A percentile compares a stretch with the other conserved stretches of the same genome.
These are phyloP conservation scores for Cladophialophora bantiana DNA, from an alignment of 2,329 filamentous ascomycete genomes.

Conservation along the genomic window DNA sequence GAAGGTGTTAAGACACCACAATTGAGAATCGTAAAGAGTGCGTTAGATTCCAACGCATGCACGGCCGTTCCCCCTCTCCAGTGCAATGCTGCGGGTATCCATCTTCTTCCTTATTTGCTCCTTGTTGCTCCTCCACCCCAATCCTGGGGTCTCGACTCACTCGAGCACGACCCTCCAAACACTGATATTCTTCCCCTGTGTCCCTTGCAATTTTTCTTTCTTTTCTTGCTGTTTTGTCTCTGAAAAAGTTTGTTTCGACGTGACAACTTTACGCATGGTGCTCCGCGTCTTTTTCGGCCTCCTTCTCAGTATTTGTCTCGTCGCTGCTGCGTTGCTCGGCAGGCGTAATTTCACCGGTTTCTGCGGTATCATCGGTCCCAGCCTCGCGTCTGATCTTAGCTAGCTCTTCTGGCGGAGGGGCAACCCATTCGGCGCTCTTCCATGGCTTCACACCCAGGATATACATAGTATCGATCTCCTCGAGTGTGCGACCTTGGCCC, in stretches of 20 bases:
- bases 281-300: slow-evolving; percentile 26
- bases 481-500: slow-evolving; percentile 70
- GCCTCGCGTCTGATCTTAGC: slow-evolving; percentile 37
- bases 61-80: neutral
- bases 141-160: neutral
- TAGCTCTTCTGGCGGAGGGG: slow-evolving; percentile 39
- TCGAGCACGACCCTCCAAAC: neutral
- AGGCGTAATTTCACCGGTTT: slow-evolving; percentile 32
- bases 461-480: slow-evolving; percentile 84
- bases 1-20: neutral
- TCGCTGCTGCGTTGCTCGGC: slow-evolving; percentile 20
- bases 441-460: slow-evolving; percentile 69
- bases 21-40: neutral
- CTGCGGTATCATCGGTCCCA: slow-evolving; percentile 33
- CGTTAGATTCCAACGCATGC: neutral
- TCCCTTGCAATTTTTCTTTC: neutral
- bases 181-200: neutral
- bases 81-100: neutral
- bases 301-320: slow-evolving; percentile 23
- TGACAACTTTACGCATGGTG: slow-evolving; percentile 19
- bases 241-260: neutral
- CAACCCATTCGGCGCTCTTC: slow-evolving; percentile 38
- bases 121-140: neutral
- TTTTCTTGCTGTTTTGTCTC: neutral
- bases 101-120: neutral